A percentile compares a stretch with the other conserved stretches of the same genome.
Conservation (phyloP, 176 grass and related monocot species). For the Ensete ventricosum region DNA sequence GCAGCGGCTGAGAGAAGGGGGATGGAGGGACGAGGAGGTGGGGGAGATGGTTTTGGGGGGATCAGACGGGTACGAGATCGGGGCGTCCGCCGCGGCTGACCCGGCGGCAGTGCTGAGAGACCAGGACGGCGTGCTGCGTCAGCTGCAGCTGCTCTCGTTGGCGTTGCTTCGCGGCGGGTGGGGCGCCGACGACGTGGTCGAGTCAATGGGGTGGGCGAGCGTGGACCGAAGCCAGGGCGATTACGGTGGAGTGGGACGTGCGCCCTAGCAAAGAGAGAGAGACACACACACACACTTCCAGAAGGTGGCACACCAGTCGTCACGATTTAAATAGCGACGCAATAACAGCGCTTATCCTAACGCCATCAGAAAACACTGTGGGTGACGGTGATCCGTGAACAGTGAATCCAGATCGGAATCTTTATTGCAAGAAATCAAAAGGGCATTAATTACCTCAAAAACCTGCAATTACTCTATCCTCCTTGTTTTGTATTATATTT, state of each 20-base stretch:
- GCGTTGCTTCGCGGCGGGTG: conserved; percentile 2
- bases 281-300: too few relatives aligned
- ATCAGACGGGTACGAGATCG: not conserved
- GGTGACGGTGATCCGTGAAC: too few relatives aligned
- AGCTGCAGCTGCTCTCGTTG: not conserved
- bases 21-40: conserved; percentile 18
- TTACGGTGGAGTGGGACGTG: not conserved
- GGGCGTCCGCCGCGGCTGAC: not conserved
- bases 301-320: too few relatives aligned
- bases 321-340: not conserved
- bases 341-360: not conserved
- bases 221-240: not conserved
- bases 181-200: conserved; percentile 11
- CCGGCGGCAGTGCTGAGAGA: not conserved
- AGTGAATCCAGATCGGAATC: too few relatives aligned
- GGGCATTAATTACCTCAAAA: too few relatives aligned
- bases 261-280: too few relatives aligned
- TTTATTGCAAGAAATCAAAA: too few relatives aligned
- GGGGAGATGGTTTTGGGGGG: not conserved
- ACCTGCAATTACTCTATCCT: too few relatives aligned
- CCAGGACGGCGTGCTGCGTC: not conserved
- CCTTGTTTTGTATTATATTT: too few relatives aligned
- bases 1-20: conserved; percentile 1
- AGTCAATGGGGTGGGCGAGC: not conserved
- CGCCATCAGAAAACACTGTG: not conserved